Evolutionary conservation across 192 early-diverging fungal species (phyloP).

Genomic region (Phlyctochytrium arcticum): DNA sequence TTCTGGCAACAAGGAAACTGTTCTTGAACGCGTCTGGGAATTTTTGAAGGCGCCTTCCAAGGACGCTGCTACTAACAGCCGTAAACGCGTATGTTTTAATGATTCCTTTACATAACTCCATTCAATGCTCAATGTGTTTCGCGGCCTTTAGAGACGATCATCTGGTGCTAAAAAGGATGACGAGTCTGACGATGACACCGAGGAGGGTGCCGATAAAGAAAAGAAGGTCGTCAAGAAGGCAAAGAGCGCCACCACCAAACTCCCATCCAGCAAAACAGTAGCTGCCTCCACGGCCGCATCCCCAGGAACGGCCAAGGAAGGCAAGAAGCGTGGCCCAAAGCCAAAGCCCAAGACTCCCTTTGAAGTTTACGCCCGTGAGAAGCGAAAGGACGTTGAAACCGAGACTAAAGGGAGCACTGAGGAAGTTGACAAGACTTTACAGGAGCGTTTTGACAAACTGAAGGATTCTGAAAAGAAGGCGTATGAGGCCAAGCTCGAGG

Average conservation of each 20-base stretch:
- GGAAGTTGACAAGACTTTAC: not conserved
- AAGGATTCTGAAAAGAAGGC: constrained; percentile 2
- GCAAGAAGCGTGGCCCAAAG: constrained; percentile 3
- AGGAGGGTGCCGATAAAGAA: not conserved
- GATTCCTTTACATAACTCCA: no score
- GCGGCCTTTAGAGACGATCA: no score
- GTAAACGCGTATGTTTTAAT: not conserved
- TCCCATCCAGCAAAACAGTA: no score
- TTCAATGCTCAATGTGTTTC: no score
- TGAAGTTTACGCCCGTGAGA: constrained; percentile 7
- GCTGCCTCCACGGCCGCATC: no score
- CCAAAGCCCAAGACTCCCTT: constrained; percentile 17
- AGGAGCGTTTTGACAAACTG: constrained; percentile 6
- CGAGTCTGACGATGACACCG: not conserved
- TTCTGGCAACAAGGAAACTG: constrained; percentile 9
- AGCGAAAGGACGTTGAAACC: not conserved
- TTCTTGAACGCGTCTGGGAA: constrained; percentile 8
- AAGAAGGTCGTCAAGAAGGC: not conserved
- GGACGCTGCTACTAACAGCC: not conserved
- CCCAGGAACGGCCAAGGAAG: not conserved
- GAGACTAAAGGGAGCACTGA: not conserved
- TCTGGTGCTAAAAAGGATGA: not conserved
- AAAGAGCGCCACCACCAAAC: not conserved
- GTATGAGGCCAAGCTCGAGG: constrained; percentile 17
- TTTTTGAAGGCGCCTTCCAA: constrained; percentile 15